These are phyloP conservation scores for Fusarium aywerte DNA, from an alignment of 2,329 filamentous ascomycete species.

Conservation along the genomic window DNA sequence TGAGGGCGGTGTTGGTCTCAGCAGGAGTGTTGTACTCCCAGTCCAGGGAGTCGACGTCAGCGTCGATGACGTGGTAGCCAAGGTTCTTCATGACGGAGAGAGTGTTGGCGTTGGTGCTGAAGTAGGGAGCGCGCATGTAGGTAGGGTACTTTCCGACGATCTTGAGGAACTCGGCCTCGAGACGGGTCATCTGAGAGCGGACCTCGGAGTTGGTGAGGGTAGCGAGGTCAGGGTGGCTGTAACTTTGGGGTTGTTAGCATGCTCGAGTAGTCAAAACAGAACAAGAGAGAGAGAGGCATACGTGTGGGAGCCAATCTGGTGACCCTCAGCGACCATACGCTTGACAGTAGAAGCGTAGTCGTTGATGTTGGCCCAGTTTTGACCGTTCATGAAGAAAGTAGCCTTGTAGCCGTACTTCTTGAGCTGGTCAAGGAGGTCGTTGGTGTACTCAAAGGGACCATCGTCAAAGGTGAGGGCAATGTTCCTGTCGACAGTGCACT, in stretches of 20 bases:
- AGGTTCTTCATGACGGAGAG: constrained; percentile 50
- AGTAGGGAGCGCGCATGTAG: constrained; percentile 54
- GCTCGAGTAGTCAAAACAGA: not conserved
- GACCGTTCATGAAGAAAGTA: constrained; percentile 42
- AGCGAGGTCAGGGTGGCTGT: constrained; percentile 53
- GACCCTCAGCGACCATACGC: constrained; percentile 59
- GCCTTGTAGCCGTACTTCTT: constrained; percentile 33
- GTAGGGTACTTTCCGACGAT: constrained; percentile 48
- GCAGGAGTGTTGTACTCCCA: constrained; percentile 54
- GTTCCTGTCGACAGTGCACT: constrained; percentile 26
- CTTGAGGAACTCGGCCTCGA: constrained; percentile 51
- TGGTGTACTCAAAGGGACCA: constrained; percentile 28
- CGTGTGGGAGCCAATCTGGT: constrained; percentile 63
- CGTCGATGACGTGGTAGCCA: constrained; percentile 64
- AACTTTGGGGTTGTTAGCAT: constrained; percentile 50
- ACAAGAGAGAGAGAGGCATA: not conserved
- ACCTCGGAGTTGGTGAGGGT: constrained; percentile 42
- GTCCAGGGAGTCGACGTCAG: constrained; percentile 67
- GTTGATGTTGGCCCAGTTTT: constrained; percentile 41
- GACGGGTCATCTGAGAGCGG: constrained; percentile 50
- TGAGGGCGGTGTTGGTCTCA: constrained; percentile 31
- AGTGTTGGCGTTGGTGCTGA: constrained; percentile 49
- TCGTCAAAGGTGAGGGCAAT: constrained; percentile 30
- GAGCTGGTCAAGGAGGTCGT: constrained; percentile 29
- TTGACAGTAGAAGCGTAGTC: constrained; percentile 38